These are phyloP conservation scores for Claviceps cyperi DNA, from an alignment of 2,329 filamentous ascomycete species.

Conservation along the genomic window DNA sequence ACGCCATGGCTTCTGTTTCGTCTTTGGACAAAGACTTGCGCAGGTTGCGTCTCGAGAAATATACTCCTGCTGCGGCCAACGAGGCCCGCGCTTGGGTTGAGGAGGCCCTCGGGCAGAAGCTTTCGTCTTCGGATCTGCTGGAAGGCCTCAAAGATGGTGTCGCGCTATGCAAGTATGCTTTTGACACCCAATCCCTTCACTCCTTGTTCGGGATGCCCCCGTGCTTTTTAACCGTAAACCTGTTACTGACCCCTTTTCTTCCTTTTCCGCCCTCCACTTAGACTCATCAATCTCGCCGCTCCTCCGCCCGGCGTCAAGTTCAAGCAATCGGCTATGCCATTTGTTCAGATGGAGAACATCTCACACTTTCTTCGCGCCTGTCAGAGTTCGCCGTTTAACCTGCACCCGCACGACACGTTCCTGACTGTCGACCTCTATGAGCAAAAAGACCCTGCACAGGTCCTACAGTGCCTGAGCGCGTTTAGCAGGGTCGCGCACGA, in stretches of 20 bases:
- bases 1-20: conserved; percentile 74
- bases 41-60: conserved; percentile 81
- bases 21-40: conserved; percentile 93
- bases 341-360: conserved; percentile 99
- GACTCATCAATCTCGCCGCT: conserved; percentile 67
- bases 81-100: conserved; percentile 83
- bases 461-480: conserved; percentile 78
- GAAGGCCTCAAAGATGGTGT: conserved; percentile 83
- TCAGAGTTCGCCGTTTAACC: conserved; percentile 68
- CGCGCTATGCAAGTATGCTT: conserved; percentile 71
- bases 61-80: conserved; percentile 78
- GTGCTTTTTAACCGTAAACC: background rate
- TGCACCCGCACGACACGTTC: conserved; percentile 90
- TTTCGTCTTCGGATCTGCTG: conserved; percentile 63
- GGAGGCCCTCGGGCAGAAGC: conserved; percentile 55
- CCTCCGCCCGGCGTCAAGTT: conserved; percentile 71
- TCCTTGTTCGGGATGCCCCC: too few relatives aligned
- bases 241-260: background rate
- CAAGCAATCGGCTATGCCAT: conserved; percentile 89
- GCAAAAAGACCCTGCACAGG: conserved; percentile 88
- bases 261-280: conserved; percentile 19
- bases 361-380: conserved; percentile 87
- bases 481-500: conserved; percentile 78
- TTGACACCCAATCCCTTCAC: background rate
- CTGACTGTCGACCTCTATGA: conserved; percentile 95